Conservation (phyloP, 257 asterid genomes). For the Solanum chilense region DNA sequence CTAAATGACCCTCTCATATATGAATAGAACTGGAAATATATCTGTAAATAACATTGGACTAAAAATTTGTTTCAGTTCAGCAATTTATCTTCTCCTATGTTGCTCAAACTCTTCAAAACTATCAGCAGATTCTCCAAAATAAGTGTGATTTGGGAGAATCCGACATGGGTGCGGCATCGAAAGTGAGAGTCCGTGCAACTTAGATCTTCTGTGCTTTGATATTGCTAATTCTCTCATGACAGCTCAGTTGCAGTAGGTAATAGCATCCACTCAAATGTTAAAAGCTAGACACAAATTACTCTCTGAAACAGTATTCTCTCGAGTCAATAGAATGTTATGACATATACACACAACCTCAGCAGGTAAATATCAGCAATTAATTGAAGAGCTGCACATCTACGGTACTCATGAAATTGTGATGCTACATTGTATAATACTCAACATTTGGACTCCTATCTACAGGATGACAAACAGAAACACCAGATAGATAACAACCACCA, state of each 20-base stretch:
- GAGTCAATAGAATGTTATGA: not conserved
- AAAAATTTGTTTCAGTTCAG: not conserved
- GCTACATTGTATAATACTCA: not conserved
- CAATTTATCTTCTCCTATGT: not conserved
- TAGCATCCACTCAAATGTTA: not conserved
- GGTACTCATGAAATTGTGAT: not conserved
- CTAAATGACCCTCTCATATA: not conserved
- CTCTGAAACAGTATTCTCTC: not conserved
- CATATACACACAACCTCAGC: not conserved
- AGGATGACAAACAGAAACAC: not conserved
- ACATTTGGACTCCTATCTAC: not conserved
- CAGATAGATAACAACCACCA: not conserved
- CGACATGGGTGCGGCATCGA: not conserved
- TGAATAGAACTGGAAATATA: not conserved
- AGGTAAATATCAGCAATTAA: not conserved
- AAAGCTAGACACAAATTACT: not conserved
- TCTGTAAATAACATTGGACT: not conserved
- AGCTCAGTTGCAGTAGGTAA: not conserved
- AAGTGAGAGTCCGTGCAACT: not conserved
- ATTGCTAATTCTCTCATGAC: not conserved
- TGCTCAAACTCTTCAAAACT: not conserved
- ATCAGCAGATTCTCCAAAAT: not conserved
- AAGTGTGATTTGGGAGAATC: not conserved
- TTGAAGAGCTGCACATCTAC: not conserved
- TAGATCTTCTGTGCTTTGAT: not conserved